These are phyloP conservation scores for Ophiostoma tasmaniense DNA, from an alignment of 2,329 filamentous ascomycete genomes.

Conservation along the genomic window DNA sequence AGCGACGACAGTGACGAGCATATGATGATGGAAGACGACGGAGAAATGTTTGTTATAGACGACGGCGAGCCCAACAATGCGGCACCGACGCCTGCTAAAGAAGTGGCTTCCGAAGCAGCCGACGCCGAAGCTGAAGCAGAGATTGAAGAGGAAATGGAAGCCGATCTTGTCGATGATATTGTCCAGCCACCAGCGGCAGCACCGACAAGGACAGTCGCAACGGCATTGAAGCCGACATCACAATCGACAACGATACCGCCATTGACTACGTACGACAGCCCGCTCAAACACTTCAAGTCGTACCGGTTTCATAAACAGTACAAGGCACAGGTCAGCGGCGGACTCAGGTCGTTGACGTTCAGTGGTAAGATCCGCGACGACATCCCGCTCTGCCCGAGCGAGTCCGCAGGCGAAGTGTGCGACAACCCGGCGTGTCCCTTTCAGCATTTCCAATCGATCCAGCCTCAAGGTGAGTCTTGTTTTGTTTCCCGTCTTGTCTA, in stretches of 20 bases:
- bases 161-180: not conserved
- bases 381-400: conserved; percentile 66
- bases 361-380: conserved; percentile 79
- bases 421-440: conserved; percentile 60
- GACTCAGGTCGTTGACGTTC: conserved; percentile 84
- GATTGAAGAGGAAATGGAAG: not conserved
- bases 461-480: conserved; percentile 60
- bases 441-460: conserved; percentile 72
- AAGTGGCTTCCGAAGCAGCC: conserved; percentile 1
- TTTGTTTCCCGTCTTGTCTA: conserved; percentile 12
- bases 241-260: not conserved
- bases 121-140: not conserved
- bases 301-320: conserved; percentile 85
- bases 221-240: not conserved
- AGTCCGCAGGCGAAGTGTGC: conserved; percentile 62
- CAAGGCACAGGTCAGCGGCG: conserved; percentile 58
- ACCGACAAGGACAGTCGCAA: not conserved
- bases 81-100: not conserved
- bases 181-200: not conserved
- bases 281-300: conserved; percentile 71
- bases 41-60: conserved; percentile 17
- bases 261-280: conserved; percentile 65
- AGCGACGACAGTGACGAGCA: conserved; percentile 3
- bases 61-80: not conserved
- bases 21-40: conserved; percentile 12